Evolutionary conservation across 2,329 filamentous ascomycete species (phyloP).

Genomic region (Rasamsonia emersonii): DNA sequence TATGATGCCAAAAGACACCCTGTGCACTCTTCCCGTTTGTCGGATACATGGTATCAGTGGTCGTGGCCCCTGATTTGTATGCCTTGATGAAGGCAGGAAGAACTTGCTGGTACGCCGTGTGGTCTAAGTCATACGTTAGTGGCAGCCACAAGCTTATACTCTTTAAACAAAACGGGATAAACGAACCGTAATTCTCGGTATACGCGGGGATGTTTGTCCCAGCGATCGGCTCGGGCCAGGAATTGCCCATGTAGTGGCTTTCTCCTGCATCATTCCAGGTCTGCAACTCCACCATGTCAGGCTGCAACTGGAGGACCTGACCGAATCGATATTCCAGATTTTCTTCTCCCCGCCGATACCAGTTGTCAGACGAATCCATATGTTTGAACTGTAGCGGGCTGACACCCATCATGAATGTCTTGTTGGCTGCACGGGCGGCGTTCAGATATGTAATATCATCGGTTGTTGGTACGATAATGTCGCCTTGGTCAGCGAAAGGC

Average conservation of each 20-base stretch:
- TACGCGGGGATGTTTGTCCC: constrained; percentile 2
- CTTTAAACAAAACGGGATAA: too few relatives aligned
- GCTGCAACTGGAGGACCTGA: constrained; percentile 4
- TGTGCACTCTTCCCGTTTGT: neutral
- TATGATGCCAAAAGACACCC: constrained; percentile 5
- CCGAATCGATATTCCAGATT: constrained; percentile 6
- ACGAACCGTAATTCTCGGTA: too few relatives aligned
- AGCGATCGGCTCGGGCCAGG: constrained; percentile 7
- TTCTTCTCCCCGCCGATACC: constrained; percentile 6
- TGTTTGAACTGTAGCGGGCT: constrained; percentile 10
- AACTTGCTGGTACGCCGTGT: constrained; percentile 6
- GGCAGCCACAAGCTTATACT: too few relatives aligned
- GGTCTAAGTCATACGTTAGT: constrained; percentile 7
- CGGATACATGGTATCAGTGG: constrained; percentile 1
- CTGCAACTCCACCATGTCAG: constrained; percentile 5
- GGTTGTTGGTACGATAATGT: too few relatives aligned
- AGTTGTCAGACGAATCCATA: constrained; percentile 2
- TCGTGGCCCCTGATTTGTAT: constrained; percentile 2
- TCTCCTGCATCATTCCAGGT: constrained; percentile 9
- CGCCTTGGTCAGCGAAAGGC: too few relatives aligned
- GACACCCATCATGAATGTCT: too few relatives aligned
- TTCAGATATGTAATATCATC: too few relatives aligned
- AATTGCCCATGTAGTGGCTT: constrained; percentile 6
- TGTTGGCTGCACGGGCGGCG: too few relatives aligned
- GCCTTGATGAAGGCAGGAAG: constrained; percentile 5